Evolutionary conservation across 208 protist genomes (phyloP).

Genomic region (Crithidia mellificae): DNA sequence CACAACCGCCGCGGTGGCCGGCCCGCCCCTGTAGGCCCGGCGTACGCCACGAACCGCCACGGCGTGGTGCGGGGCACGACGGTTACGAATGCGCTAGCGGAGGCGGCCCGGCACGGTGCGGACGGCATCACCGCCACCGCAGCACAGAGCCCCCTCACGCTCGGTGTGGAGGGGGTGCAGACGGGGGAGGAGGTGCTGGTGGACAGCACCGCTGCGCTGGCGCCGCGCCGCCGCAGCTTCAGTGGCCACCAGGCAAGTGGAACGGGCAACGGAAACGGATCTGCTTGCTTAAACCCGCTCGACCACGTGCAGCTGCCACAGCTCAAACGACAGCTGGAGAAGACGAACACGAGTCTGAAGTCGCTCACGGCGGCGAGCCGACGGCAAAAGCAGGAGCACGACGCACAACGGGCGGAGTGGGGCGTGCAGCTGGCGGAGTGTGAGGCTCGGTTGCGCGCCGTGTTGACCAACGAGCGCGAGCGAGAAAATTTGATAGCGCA

Average conservation of each 20-base stretch:
- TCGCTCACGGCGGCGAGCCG: constrained; percentile 4
- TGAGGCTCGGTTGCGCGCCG: constrained; percentile 16
- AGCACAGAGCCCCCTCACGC: constrained; percentile 8
- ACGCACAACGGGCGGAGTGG: constrained; percentile 16
- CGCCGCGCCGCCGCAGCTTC: constrained; percentile 22
- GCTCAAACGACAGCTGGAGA: constrained; percentile 28
- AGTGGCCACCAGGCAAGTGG: background rate
- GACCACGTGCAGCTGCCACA: constrained; percentile 21
- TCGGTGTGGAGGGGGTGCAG: constrained; percentile 66
- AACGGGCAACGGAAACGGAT: background rate
- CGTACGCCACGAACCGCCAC: constrained; percentile 5
- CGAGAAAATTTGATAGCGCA: constrained; percentile 14
- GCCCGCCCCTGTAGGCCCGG: background rate
- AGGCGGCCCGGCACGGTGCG: background rate
- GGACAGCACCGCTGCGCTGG: constrained; percentile 5
- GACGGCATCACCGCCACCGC: background rate
- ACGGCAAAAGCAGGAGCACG: constrained; percentile 27
- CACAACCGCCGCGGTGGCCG: background rate
- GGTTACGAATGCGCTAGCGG: background rate
- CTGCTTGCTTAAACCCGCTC: constrained; percentile 2
- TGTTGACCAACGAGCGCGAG: background rate
- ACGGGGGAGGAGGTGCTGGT: constrained; percentile 66
- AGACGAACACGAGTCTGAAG: constrained; percentile 16
- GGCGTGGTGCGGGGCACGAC: constrained; percentile 23
- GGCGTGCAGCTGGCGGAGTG: constrained; percentile 12